A percentile compares a stretch with the other conserved stretches of the same genome.
These are phyloP conservation scores for Taphrina populina DNA, from an alignment of 1,139 yeast genomes.

Conservation along the genomic window DNA sequence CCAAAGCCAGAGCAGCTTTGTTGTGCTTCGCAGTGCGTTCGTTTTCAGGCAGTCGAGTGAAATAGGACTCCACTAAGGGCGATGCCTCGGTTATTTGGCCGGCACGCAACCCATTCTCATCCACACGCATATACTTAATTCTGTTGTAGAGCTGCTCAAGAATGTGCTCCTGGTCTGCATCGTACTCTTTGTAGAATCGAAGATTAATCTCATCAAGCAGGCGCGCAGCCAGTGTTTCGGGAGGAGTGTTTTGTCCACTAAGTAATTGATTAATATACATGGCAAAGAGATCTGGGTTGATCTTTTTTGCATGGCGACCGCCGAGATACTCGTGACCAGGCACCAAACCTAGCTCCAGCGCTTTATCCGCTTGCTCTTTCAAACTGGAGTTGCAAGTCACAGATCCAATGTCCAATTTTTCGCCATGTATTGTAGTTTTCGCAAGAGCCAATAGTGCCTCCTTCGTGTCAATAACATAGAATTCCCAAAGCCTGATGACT, in stretches of 20 bases:
- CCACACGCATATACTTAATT: conserved; percentile 71
- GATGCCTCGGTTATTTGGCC: conserved; percentile 59
- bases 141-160: conserved; percentile 70
- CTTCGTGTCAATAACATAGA: conserved; percentile 65
- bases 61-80: conserved; percentile 83
- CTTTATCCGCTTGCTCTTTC: conserved; percentile 30
- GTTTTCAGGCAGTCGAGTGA: conserved; percentile 60
- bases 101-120: conserved; percentile 71
- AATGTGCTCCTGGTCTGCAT: conserved; percentile 65
- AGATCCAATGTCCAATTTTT: background rate
- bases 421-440: background rate
- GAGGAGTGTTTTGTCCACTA: conserved; percentile 47
- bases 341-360: conserved; percentile 18
- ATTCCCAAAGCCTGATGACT: conserved; percentile 78
- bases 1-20: conserved; percentile 62
- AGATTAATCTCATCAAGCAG: conserved; percentile 76
- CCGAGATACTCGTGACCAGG: conserved; percentile 46
- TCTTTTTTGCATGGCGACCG: conserved; percentile 55
- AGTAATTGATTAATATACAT: conserved; percentile 48
- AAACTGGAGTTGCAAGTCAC: conserved; percentile 10
- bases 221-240: conserved; percentile 44
- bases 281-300: conserved; percentile 56
- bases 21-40: conserved; percentile 50
- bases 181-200: conserved; percentile 71
- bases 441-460: conserved; percentile 38